Conservation (phyloP, 805 yeast species). For the Wickerhamomyces alni region DNA sequence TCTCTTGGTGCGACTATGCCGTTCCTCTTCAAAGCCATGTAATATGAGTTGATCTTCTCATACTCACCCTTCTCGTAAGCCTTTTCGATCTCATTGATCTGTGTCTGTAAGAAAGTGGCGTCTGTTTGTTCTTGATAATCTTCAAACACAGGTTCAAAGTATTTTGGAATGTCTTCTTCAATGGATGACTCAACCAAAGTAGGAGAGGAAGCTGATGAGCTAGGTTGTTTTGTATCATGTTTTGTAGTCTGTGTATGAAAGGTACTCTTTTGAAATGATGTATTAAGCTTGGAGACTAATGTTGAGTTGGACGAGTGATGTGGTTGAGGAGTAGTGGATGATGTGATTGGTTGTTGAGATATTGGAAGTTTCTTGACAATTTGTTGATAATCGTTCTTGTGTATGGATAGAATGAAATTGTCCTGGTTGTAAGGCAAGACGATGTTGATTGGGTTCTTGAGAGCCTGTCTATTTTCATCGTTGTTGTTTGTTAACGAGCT, state of each 20-base stretch:
- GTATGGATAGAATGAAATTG: constrained; percentile 11
- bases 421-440: constrained; percentile 16
- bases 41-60: constrained; percentile 32
- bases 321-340: constrained; percentile 1
- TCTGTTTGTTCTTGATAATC: constrained; percentile 18
- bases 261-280: not conserved
- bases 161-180: constrained; percentile 7
- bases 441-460: constrained; percentile 16
- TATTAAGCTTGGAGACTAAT: not conserved
- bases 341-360: constrained; percentile 1
- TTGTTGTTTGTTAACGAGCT: constrained; percentile 1
- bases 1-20: constrained; percentile 43
- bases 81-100: constrained; percentile 24
- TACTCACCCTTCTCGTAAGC: constrained; percentile 24
- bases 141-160: constrained; percentile 11
- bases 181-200: not conserved
- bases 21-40: constrained; percentile 35
- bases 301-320: not conserved
- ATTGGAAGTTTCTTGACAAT: constrained; percentile 10
- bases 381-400: constrained; percentile 11
- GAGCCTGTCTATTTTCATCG: not conserved
- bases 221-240: not conserved
- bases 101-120: constrained; percentile 25
- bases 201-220: constrained; percentile 2
- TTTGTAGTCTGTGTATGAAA: not conserved